A percentile compares a stretch with the other conserved stretches of the same genome.
phyloP scores from a whole-genome alignment of 108 stramenopile genomes.

The Skeletonema potamos region DNA sequence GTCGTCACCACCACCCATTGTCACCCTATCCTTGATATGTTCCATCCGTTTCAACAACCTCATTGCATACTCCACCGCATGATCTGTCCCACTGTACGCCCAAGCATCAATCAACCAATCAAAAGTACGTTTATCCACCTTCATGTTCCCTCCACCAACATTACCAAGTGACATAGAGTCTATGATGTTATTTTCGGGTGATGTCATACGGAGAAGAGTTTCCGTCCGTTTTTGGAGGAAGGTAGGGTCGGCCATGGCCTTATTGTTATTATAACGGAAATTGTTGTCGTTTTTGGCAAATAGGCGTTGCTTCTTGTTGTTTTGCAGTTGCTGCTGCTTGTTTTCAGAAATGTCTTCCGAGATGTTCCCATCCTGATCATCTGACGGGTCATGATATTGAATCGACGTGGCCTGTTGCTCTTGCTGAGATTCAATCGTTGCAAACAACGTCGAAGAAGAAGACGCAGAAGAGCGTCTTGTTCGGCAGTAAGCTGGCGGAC shows the following conservation, averaged over 20 bases:
- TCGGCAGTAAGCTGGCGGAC: background rate
- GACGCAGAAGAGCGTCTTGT: background rate
- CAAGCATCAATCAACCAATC: conserved; percentile 72
- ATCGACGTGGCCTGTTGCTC: background rate
- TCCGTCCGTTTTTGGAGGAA: conserved; percentile 66
- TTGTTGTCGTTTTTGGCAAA: background rate
- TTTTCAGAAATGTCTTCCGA: background rate
- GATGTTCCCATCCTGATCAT: background rate
- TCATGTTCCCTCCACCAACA: conserved; percentile 32
- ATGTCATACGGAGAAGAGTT: conserved; percentile 32
- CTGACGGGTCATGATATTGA: no score
- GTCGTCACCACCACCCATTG: background rate
- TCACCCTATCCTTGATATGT: conserved; percentile 31
- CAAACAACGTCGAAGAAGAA: background rate
- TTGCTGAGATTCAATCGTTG: background rate
- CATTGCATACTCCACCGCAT: conserved; percentile 54
- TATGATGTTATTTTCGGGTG: conserved; percentile 1
- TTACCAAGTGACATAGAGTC: background rate
- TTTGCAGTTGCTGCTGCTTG: background rate
- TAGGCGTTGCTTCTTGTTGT: background rate
- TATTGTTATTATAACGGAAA: conserved; percentile 35
- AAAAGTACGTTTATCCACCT: conserved; percentile 64
- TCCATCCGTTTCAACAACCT: conserved; percentile 61
- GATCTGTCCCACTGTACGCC: conserved; percentile 54
- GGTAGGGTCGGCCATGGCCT: conserved; percentile 52